Base-by-base conservation (phyloP, 305 asterid species). In the Solanum hybrid region DNA sequence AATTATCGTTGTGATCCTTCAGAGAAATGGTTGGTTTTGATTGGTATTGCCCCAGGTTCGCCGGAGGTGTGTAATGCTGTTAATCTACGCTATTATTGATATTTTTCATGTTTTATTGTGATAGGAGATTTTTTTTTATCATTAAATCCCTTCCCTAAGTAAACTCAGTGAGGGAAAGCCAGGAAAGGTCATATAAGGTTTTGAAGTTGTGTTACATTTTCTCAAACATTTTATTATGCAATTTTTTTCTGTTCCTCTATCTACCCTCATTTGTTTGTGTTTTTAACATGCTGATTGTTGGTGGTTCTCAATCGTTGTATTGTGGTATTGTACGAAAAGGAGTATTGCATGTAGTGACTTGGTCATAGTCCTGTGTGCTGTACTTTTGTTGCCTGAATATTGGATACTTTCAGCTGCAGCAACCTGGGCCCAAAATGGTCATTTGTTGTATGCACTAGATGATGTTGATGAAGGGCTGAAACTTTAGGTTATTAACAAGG, bases 31-130 rank as follows among this genome's bases (percentile, higher is more conserved):
- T 91, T 98, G 99, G 99, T 97, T 91, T 93, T 98, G 96, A 95
- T 98, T 88, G 99, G 99, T 85, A 97, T 97, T 87, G 99, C 99
- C 89, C 99, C 99, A 90, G 99, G 99, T 90, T 94, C 99, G n/a
- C 92, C 99, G 0, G 99, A 98, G 96, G 99, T 98, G 89, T 35
- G 93, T 93, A 56, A 36, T 38, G 31, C 77, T 81, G 19, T 84
- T 84, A 84, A 51, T 38, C 38, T 56, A 32, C 3, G 6, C 45
- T 84, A 7, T 7, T 84, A 84, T 11, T 51, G 22, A 51, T 84
- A 56, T 10, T 51, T 29, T 84, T 84, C 32, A 84, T 29, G 29
- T 84, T 51, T 56, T 56, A 84, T 84, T 51, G 60, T 84, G 31
- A 19, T 56, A 31, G 76, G 32, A 51, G 32, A 19, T 60, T 84